Evolutionary conservation across 495 filamentous ascomycete species (phyloP), one percentile per base, ranked within the genome.

Genomic region (Hamigera avellanea): DNA sequence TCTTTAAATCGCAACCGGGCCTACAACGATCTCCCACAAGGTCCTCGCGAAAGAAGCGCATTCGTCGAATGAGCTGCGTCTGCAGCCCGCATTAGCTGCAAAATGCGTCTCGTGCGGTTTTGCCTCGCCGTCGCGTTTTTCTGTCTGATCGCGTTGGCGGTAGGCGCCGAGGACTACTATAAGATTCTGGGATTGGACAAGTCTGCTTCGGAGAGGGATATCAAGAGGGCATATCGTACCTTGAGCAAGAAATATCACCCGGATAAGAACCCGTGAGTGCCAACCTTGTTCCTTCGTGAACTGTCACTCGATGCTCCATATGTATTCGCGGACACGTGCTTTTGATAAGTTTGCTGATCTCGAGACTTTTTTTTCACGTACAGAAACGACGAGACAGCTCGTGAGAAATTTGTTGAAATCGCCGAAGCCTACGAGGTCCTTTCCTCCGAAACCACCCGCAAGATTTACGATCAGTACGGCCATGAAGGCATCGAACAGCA

Each of bases 361-460:
- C n/a, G n/a, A n/a, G n/a, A n/a, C n/a, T n/a, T n/a, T n/a, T n/a
- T n/a, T n/a, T n/a, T n/a, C n/a, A n/a, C n/a, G n/a, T n/a, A n/a
- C 37, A 88, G 83, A 28, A 77, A 75, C 44, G 81, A 96, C 59
- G 67, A 80, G 14, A 61, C 73, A 4, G 87, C 91, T 17, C 76
- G 88, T 42, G 73, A 89, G 58, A 95, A 89, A 51, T 99, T 99
- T 61, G 86, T 91, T 64, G 80, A 83, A 48, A 80, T 99, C 28
- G 83, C 91, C 35, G 87, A 96, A 65, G 91, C 91, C 40, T 99
- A 96, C 72, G 93, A 96, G 45, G 78, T 85, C 31, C 83, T 99
- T 30, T 83, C 77, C 33, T 83, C 88, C 44, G 56, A 78, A 26
- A 80, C 89, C 40, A 75, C 77, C 14, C 85, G 91, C 37, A 76